Conservation (phyloP, 2,329 filamentous ascomycete genomes). For the Monilinia fructicola region DNA sequence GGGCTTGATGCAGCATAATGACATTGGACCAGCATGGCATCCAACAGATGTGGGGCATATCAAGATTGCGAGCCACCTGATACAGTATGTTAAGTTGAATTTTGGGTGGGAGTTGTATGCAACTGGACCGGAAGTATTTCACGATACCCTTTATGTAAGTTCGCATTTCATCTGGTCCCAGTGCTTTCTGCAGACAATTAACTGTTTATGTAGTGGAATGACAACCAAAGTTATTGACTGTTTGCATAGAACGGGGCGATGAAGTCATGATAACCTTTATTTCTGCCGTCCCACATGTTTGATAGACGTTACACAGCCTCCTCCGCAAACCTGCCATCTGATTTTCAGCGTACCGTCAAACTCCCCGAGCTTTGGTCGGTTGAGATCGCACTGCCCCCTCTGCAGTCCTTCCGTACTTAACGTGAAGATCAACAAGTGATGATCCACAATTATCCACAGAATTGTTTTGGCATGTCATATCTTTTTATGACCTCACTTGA, state of each 20-base stretch:
- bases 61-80: conserved; percentile 59
- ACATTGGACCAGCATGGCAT: conserved; percentile 58
- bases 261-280: conserved; percentile 15
- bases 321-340: conserved; percentile 2
- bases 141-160: conserved; percentile 48
- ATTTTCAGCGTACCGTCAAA: background rate
- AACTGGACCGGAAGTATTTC: conserved; percentile 53
- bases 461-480: background rate
- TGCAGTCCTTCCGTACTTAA: background rate
- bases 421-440: background rate
- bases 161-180: background rate
- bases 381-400: background rate
- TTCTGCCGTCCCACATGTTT: background rate
- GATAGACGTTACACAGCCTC: conserved; percentile 13
- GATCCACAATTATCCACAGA: background rate
- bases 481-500: background rate
- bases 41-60: conserved; percentile 61
- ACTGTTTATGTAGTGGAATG: conserved; percentile 10
- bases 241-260: background rate
- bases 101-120: conserved; percentile 58
- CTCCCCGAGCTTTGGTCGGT: background rate
- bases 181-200: background rate
- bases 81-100: conserved; percentile 55
- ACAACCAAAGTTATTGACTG: conserved; percentile 14
- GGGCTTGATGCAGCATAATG: conserved; percentile 61